These are phyloP conservation scores for Neurospora sp. DNA, from an alignment of 495 filamentous ascomycete genomes.

Conservation along the genomic window DNA sequence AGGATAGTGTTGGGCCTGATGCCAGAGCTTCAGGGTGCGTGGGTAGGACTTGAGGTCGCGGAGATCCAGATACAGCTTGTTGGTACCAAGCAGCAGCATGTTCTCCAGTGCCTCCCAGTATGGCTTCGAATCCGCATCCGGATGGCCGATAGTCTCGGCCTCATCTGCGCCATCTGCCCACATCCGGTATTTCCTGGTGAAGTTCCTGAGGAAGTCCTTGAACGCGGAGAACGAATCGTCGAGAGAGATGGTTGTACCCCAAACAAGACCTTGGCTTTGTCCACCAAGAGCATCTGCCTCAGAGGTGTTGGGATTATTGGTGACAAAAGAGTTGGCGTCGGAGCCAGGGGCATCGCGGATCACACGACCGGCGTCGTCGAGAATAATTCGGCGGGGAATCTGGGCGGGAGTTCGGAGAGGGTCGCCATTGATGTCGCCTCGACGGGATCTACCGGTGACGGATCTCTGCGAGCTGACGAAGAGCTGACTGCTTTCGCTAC, in stretches of 20 bases:
- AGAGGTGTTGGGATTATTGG: slow-evolving; percentile 77
- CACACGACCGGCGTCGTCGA: slow-evolving; percentile 72
- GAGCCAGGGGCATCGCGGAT: slow-evolving; percentile 50
- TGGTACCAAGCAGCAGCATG: slow-evolving; percentile 78
- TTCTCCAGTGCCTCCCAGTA: slow-evolving; percentile 81
- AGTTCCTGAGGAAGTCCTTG: slow-evolving; percentile 85
- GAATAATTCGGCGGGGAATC: slow-evolving; percentile 61
- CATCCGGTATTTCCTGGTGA: slow-evolving; percentile 85
- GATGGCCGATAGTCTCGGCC: slow-evolving; percentile 55
- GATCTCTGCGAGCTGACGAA: slow-evolving; percentile 64
- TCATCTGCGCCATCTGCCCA: slow-evolving; percentile 75
- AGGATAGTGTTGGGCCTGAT: slow-evolving; percentile 85
- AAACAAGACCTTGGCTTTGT: slow-evolving; percentile 71
- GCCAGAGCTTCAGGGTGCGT: slow-evolving; percentile 84
- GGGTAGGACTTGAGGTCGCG: slow-evolving; percentile 90
- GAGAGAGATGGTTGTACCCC: slow-evolving; percentile 95
- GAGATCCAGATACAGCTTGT: slow-evolving; percentile 76
- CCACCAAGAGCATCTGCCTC: slow-evolving; percentile 85
- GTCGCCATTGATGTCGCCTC: slow-evolving; percentile 78
- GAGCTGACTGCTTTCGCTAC: slow-evolving; percentile 73
- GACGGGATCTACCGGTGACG: slow-evolving; percentile 47
- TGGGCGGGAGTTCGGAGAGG: slow-evolving; percentile 53
- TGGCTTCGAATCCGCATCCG: slow-evolving; percentile 56
- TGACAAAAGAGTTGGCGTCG: slow-evolving; percentile 77
- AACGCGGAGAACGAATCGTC: slow-evolving; percentile 77